Evolutionary conservation across 441 rosid genomes (phyloP), one percentile per base, ranked within the genome.

Genomic region (Aleurites moluccanus): DNA sequence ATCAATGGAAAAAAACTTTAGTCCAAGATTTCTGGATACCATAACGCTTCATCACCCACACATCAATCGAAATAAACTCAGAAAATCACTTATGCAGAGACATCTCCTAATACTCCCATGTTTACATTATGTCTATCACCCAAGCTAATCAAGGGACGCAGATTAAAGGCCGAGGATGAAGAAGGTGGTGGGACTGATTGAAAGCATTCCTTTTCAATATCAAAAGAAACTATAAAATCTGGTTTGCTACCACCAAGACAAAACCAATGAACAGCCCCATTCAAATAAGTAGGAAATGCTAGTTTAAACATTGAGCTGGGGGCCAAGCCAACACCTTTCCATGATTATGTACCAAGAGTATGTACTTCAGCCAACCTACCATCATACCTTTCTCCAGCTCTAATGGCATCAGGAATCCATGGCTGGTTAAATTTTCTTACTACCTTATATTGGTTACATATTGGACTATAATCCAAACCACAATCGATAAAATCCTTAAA

Each of bases 401-500:
- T 18, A 10, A 0, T 13, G 11, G 3, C 33, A 56, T 21, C 21
- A 70, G 6, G 20, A 40, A 0, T 1, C 16, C 1, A 10, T 6
- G 18, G 6, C 40, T 47, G 27, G 16, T 23, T 4, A 40, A 53
- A 64, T 10, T 42, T 55, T 25, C 71, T 74, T 40, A 27, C 21
- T 64, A 65, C 77, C 35, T 74, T 55, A 27, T 52, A 74, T 55
- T 74, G 64, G 44, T 53, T 65, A 2, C 56, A 55, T 2, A 10
- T 6, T 6, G 28, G 64, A 56, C 71, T 35, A 74, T 14, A 74
- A 16, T 71, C 77, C 21, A 55, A 53, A 10, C 71, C 72, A 66
- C 30, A 64, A 27, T 30, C 77, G 16, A 57, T 21, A 42, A 33
- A 11, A 10, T n/a, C 23, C 28, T 20, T 11, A 13, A 6, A 6